A percentile compares a stretch with the other conserved stretches of the same genome.
These are phyloP conservation scores for Fusarium sp. DNA, from an alignment of 2,329 filamentous ascomycete species.

Conservation along the genomic window DNA sequence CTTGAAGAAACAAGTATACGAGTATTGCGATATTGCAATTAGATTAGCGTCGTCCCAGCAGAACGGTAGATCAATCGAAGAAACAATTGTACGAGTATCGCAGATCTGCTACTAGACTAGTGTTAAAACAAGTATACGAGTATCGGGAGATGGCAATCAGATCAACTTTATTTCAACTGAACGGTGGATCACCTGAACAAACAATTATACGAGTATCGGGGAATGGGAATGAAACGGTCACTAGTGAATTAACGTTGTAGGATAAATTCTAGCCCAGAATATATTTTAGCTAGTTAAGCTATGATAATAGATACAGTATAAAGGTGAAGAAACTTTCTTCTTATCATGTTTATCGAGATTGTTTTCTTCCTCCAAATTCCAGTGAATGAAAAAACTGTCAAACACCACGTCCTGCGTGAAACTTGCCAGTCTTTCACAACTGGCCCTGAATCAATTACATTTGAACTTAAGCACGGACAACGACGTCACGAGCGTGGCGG, in stretches of 20 bases:
- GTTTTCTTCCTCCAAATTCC: neutral
- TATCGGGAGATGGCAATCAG: neutral
- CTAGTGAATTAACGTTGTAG: rapidly evolving
- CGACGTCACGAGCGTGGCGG: constrained; percentile 11
- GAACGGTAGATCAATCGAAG: neutral
- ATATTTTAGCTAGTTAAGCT: neutral
- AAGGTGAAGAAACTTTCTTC: neutral
- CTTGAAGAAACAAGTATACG: neutral
- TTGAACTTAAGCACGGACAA: neutral
- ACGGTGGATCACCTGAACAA: neutral
- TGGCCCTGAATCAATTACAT: neutral
- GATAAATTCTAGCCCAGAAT: neutral
- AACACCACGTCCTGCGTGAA: constrained; percentile 23
- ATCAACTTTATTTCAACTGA: neutral
- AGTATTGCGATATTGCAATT: neutral
- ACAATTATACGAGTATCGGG: neutral
- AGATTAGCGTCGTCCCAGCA: neutral
- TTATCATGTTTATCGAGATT: neutral
- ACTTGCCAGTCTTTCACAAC: neutral
- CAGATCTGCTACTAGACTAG: neutral
- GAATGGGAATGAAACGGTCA: neutral
- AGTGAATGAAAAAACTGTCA: constrained; percentile 3
- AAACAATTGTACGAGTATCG: neutral
- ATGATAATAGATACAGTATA: neutral
- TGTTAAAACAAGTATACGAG: neutral